Conservation (phyloP, 176 grass and related monocot genomes). For the Eleusine indica region DNA sequence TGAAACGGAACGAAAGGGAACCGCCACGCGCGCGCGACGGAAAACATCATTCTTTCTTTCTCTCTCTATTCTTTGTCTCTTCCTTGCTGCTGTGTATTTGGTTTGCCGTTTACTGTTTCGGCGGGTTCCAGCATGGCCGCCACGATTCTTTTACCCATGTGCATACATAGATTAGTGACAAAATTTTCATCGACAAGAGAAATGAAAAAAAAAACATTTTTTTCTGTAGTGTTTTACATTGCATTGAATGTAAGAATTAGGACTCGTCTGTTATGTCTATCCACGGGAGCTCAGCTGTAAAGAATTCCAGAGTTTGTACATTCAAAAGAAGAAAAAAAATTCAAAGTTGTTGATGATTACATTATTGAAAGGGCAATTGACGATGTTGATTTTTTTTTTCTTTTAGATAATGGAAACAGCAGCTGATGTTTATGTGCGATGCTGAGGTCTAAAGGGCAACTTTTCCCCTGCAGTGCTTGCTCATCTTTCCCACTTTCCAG, state of each 20-base stretch:
- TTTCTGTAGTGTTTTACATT: too few relatives aligned
- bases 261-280: neutral
- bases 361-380: neutral
- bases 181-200: neutral
- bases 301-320: neutral
- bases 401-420: neutral
- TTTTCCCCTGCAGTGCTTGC: conserved; percentile 28
- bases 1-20: conserved; percentile 31
- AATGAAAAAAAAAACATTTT: neutral
- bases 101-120: neutral
- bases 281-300: neutral
- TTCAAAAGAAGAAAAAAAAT: neutral
- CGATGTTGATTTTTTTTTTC: neutral
- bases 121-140: neutral
- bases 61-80: neutral
- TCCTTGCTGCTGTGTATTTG: neutral
- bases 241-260: neutral
- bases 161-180: conserved; percentile 43
- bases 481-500: conserved; percentile 5
- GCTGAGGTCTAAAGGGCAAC: conserved; percentile 36
- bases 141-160: conserved; percentile 49
- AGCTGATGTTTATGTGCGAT: neutral
- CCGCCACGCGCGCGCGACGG: neutral
- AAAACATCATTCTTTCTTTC: conserved; percentile 37
- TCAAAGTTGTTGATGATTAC: neutral